phyloP scores from a whole-genome alignment of 2,329 filamentous ascomycete genomes.

The Monosporascus cannonballus region DNA sequence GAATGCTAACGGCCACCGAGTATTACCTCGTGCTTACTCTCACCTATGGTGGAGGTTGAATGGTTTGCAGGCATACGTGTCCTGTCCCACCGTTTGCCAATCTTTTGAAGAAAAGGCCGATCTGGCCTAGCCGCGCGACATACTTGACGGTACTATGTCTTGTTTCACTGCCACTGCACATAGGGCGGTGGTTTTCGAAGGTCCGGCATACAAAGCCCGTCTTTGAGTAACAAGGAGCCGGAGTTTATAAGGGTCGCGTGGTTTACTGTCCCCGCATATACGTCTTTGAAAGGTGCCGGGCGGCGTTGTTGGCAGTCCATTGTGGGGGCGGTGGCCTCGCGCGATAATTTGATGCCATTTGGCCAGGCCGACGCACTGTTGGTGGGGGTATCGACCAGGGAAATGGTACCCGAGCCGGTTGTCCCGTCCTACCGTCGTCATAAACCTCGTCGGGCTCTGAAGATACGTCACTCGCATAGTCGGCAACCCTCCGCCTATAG shows the following conservation, averaged over 20 bases:
- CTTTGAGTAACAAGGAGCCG: too few species aligned
- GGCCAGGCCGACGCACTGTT: not conserved
- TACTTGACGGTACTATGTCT: too few species aligned
- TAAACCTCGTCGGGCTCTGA: not conserved
- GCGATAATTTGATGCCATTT: not conserved
- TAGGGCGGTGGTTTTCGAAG: too few species aligned
- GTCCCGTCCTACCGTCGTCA: not conserved
- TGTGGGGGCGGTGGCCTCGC: not conserved
- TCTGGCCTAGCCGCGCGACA: not conserved
- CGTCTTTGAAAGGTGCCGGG: not conserved
- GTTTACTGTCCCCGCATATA: not conserved
- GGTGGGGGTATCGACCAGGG: slow-evolving; percentile 2
- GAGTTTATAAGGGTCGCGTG: not conserved
- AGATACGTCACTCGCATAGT: not conserved
- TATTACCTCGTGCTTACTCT: not conserved
- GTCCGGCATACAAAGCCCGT: too few species aligned
- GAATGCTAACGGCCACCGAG: not conserved
- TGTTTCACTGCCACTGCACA: too few species aligned
- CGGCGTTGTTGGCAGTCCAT: not conserved
- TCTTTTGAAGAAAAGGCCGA: not conserved
- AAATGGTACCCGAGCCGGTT: not conserved
- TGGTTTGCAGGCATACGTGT: not conserved
- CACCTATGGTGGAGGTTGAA: not conserved
- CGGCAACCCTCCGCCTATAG: slow-evolving; percentile 9
- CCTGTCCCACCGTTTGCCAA: not conserved